Evolutionary conservation across 257 asterid genomes (phyloP), one percentile per base, ranked within the genome.

Genomic region (Solanum bulbocastanum): DNA sequence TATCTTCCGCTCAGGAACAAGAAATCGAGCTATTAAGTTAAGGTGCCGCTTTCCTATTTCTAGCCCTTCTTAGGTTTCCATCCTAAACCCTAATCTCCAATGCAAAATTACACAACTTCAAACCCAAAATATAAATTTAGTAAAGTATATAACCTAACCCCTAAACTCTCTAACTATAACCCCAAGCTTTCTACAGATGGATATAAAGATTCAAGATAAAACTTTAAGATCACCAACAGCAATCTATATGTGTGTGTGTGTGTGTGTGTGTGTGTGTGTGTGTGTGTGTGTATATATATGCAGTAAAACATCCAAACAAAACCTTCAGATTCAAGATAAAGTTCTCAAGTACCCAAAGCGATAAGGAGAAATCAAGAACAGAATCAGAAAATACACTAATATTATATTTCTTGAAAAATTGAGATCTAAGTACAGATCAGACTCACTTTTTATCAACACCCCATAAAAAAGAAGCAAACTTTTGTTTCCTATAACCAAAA

Each of bases 391-490:
- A 23, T 74, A 75, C 8, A 75, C 75, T 27, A 30, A 18, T 68
- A 68, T 13, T 12, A 39, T 40, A 84, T 40, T 40, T 52, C 58
- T 75, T 69, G 27, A 86, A 86, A 86, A 44, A 42, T 68, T 69
- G 42, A 69, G 71, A 86, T 86, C 87, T 35, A 83, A 83, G 20
- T 16, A 83, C n/a, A 83, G 33, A 83, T 83, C 87, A 83, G 73
- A 75, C 58, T 35, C 37, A 42, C 66, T 42, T 85, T 68, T 56
- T 75, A 85, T 42, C 82, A 44, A 58, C 35, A 69, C 27, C 83
- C 46, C 35, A 83, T 83, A 36, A 60, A 60, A 8, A 83, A n/a
- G 18, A n/a, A 85, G 58, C 12, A 39, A 37, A 60, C 65, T 11
- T 62, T 62, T 58, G 36, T 7, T 62, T 72, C 52, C 36, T 73